Evolutionary conservation across 768 basidiomycete species (phyloP), one percentile per base, ranked within the genome.

Genomic region (Tricholoma terreum): DNA sequence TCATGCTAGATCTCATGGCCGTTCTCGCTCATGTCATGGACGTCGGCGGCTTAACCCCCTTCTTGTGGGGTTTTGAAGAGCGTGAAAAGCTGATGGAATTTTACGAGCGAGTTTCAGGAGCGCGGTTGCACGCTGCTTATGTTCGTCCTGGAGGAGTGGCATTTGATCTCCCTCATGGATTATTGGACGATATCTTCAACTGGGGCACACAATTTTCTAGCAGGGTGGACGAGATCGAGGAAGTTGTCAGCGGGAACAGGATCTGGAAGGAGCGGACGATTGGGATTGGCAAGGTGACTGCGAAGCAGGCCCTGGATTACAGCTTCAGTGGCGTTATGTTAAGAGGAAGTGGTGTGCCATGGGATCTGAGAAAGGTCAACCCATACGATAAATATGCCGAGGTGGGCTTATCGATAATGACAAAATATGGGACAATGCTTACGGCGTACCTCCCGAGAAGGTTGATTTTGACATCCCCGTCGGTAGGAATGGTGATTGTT

Each of bases 1-100:
- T 36, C 45, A 17, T 52, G 35, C 19, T 17, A 92, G 90, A 99
- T 69, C 78, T 98, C 58, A 99, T 99, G 96, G 96, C 96, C 59
- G 82, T 98, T 58, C 83, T 99, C 40, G 92, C 95, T 1, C 93
- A 95, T 73, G 88, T 91, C 52, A 94, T 94, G 91, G 94, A 99
- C 67, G 96, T 99, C 61, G 96, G 96, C 70, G 96, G 93, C 57
- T 84, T 99, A 9, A 99, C 96, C 2, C 96, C 96, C 35, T 99
- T 98, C 87, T 80, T 99, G 30, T 99, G 96, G 94, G 96, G 96
- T 65, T 98, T 98, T 80, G 96, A 98, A 75, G 96, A 99, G 74
- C 93, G 96, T 55, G 96, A 98, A 77, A 99, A 99, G 80, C 85
- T 98, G 61, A 98, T 98, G 96, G 96, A 99, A 70, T 99, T 98